Conservation (phyloP, 345 rosid species). For the Turnera subulata region DNA sequence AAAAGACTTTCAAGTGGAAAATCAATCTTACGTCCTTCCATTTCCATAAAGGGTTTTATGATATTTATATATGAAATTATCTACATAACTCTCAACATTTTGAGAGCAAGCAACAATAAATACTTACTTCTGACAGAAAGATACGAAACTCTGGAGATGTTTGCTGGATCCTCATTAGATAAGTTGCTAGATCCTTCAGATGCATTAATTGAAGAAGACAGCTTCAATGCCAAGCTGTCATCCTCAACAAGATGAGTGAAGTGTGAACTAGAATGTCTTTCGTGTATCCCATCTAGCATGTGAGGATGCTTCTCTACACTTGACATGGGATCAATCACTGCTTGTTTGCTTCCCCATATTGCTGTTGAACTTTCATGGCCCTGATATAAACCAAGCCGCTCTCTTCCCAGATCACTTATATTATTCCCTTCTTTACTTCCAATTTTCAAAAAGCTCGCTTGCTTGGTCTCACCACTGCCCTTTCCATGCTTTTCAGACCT, state of each 20-base stretch:
- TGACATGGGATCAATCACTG: slow-evolving; percentile 18
- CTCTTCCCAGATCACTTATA: slow-evolving; percentile 24
- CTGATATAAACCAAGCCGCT: slow-evolving; percentile 23
- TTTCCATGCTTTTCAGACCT: slow-evolving; percentile 46
- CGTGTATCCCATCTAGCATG: slow-evolving; percentile 28
- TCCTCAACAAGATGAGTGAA: slow-evolving; percentile 29
- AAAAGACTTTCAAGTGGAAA: neutral
- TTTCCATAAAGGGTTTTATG: no score
- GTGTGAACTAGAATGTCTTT: slow-evolving; percentile 15
- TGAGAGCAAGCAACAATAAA: neutral
- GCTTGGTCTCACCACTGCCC: slow-evolving; percentile 23
- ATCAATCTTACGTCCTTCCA: neutral
- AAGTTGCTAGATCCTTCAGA: slow-evolving; percentile 40
- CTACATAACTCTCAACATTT: no score
- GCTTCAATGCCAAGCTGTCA: slow-evolving; percentile 40
- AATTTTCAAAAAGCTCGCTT: slow-evolving; percentile 31
- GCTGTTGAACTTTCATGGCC: slow-evolving; percentile 30
- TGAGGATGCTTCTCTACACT: slow-evolving; percentile 27
- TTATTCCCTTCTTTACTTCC: slow-evolving; percentile 22
- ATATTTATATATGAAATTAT: no score
- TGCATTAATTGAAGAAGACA: slow-evolving; percentile 48
- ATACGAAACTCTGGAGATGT: slow-evolving; percentile 40
- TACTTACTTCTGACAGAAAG: slow-evolving; percentile 68
- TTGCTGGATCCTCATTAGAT: slow-evolving; percentile 41
- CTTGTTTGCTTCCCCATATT: slow-evolving; percentile 28